phyloP scores from a whole-genome alignment of 805 yeast species.

The Wickerhamiella occidentalis region DNA sequence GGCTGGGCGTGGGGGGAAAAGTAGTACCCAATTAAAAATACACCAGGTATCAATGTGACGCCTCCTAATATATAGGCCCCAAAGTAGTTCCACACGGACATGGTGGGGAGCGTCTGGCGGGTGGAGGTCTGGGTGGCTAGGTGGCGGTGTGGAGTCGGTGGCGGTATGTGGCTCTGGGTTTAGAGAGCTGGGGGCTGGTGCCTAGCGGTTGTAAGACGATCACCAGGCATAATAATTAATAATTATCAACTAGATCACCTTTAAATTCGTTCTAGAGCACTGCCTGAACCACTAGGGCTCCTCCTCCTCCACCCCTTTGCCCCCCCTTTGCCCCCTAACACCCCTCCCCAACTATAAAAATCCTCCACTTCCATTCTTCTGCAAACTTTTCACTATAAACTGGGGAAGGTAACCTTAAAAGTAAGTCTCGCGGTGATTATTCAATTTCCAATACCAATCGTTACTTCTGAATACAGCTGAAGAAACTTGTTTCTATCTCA shows the following conservation, averaged over 20 bases:
- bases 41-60: constrained; percentile 58
- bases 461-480: constrained; percentile 27
- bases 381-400: not conserved
- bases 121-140: not conserved
- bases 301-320: too few species aligned
- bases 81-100: constrained; percentile 23
- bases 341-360: not conserved
- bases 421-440: constrained; percentile 25
- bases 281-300: too few species aligned
- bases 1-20: constrained; percentile 31
- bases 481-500: constrained; percentile 12
- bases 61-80: constrained; percentile 64
- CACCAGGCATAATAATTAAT: too few species aligned
- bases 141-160: not conserved
- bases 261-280: too few species aligned
- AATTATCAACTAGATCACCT: too few species aligned
- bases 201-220: too few species aligned
- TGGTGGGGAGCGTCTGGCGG: not conserved
- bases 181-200: too few species aligned
- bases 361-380: not conserved
- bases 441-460: constrained; percentile 23
- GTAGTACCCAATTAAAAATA: constrained; percentile 33
- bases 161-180: too few species aligned
- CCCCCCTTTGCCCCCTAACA: too few species aligned
- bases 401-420: not conserved